Conservation (phyloP, 2,329 filamentous ascomycete species). For the Cladosporium sp. region DNA sequence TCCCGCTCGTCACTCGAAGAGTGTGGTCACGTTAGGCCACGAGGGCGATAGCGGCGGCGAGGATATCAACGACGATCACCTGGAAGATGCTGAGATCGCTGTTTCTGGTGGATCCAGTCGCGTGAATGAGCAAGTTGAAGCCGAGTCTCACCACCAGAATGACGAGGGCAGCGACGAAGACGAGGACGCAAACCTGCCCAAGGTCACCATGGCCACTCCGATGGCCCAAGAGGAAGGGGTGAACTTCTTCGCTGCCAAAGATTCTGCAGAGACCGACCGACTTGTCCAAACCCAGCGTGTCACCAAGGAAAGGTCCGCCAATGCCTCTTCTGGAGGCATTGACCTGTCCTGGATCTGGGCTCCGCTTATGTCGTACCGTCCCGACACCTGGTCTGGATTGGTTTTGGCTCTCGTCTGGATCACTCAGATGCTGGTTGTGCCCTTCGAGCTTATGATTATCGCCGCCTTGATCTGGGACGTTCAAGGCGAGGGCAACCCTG, state of each 20-base stretch:
- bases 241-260: background rate
- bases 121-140: no score
- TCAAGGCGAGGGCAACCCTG: no score
- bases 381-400: no score
- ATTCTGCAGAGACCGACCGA: constrained; percentile 6
- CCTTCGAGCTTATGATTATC: no score
- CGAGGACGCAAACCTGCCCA: background rate
- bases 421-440: no score
- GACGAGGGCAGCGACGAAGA: background rate
- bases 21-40: constrained; percentile 3
- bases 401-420: background rate
- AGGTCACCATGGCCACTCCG: background rate
- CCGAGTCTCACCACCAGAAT: no score
- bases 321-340: background rate
- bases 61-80: no score
- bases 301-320: background rate
- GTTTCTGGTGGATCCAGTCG: no score
- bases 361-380: no score
- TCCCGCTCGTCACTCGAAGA: constrained; percentile 16
- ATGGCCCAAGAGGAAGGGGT: background rate
- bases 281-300: constrained; percentile 7
- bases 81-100: no score
- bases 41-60: background rate
- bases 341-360: background rate
- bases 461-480: no score